These are phyloP conservation scores for Xylaria digitata DNA, from an alignment of 2,329 filamentous ascomycete genomes.

Conservation along the genomic window DNA sequence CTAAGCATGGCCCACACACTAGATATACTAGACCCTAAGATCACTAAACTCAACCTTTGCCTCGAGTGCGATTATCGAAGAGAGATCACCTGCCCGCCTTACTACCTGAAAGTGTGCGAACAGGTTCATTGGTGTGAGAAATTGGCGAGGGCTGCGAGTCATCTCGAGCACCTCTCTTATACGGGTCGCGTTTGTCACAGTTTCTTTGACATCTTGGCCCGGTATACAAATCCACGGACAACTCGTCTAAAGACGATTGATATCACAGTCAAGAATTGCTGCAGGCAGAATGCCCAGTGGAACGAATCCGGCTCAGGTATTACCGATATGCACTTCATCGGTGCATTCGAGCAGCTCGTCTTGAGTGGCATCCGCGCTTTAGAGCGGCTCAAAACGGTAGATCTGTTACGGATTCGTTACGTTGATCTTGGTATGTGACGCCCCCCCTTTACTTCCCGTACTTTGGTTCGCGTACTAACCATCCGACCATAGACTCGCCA, in stretches of 20 bases:
- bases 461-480: slow-evolving; percentile 33
- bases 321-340: slow-evolving; percentile 77
- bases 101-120: slow-evolving; percentile 69
- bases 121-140: slow-evolving; percentile 73
- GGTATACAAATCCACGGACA: slow-evolving; percentile 59
- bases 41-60: slow-evolving; percentile 74
- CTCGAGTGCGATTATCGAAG: slow-evolving; percentile 78
- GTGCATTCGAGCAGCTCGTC: slow-evolving; percentile 76
- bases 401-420: slow-evolving; percentile 77
- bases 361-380: slow-evolving; percentile 71
- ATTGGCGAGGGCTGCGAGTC: slow-evolving; percentile 69
- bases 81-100: slow-evolving; percentile 69
- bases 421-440: slow-evolving; percentile 72
- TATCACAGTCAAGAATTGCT: slow-evolving; percentile 79
- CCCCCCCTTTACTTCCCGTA: neutral
- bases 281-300: slow-evolving; percentile 65
- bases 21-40: slow-evolving; percentile 64
- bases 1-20: slow-evolving; percentile 75
- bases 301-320: slow-evolving; percentile 76
- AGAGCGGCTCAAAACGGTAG: slow-evolving; percentile 66
- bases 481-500: slow-evolving; percentile 66
- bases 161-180: slow-evolving; percentile 75
- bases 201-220: slow-evolving; percentile 72
- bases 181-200: slow-evolving; percentile 76
- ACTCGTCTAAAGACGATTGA: slow-evolving; percentile 73